Conservation (phyloP, 2,329 filamentous ascomycete genomes). For the Colletotrichum spinosum region DNA sequence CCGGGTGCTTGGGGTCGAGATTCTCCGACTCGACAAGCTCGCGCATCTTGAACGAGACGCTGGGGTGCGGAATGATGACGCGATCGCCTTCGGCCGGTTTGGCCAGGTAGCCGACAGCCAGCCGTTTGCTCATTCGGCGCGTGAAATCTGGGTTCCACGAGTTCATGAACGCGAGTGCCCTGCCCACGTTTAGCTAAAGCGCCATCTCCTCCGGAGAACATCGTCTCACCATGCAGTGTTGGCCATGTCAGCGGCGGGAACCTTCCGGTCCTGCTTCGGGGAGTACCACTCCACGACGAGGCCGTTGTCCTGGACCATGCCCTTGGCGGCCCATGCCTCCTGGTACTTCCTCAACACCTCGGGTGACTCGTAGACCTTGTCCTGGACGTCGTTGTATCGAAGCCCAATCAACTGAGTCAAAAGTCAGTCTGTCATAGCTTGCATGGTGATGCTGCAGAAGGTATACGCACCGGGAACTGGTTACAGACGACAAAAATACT, state of each 20-base stretch:
- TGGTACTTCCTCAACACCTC: conserved; percentile 51
- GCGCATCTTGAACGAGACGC: conserved; percentile 2
- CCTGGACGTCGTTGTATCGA: conserved; percentile 10
- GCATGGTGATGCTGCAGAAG: not conserved
- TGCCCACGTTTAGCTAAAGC: conserved; percentile 28
- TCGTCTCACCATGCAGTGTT: conserved; percentile 2
- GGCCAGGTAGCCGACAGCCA: not conserved
- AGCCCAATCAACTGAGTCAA: not conserved
- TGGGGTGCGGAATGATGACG: not conserved
- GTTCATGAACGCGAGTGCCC: conserved; percentile 47
- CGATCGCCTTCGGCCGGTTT: not conserved
- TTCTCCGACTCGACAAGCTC: not conserved
- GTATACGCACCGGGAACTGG: conserved; percentile 53
- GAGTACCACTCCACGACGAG: conserved; percentile 40
- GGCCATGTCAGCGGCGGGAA: not conserved
- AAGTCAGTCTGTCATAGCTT: not conserved
- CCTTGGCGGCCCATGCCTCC: conserved; percentile 46
- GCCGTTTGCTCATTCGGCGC: not conserved
- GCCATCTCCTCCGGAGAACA: accelerated
- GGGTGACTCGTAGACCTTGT: conserved; percentile 5
- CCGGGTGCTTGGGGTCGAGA: conserved; percentile 13
- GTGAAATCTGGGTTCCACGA: conserved; percentile 49
- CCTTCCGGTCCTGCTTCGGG: not conserved
- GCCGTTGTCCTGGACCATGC: conserved; percentile 44
- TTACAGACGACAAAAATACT: conserved; percentile 54